A percentile compares a stretch with the other conserved stretches of the same genome.
Conservation (phyloP, 768 basidiomycete species). For the Boletus rubescentipes region DNA sequence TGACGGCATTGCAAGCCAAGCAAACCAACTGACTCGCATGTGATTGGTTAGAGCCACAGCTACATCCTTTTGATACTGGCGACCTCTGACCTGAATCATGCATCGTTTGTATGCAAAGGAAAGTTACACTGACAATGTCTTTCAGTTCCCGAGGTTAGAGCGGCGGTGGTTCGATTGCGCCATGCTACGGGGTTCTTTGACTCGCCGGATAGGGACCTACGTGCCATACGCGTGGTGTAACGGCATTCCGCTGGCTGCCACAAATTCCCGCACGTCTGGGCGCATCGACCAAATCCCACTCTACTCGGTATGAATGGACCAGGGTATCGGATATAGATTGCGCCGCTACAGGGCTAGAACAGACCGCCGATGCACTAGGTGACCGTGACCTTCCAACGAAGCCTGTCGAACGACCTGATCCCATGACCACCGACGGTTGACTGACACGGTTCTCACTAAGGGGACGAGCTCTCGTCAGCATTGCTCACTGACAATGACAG, state of each 20-base stretch:
- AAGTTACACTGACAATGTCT: conserved; percentile 3
- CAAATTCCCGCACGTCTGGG: not conserved
- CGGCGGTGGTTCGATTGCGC: conserved; percentile 11
- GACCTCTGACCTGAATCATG: not conserved
- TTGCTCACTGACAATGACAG: conserved; percentile 3
- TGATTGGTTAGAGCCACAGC: not conserved
- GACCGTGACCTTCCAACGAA: not conserved
- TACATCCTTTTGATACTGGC: not conserved
- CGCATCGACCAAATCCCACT: not conserved
- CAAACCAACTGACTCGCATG: not conserved
- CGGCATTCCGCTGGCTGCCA: conserved; percentile 7
- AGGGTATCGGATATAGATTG: not conserved
- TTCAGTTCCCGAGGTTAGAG: not conserved
- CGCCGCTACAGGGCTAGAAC: not conserved
- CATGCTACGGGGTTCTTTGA: not conserved
- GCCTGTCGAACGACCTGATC: not conserved
- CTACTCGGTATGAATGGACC: conserved; percentile 1
- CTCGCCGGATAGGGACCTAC: not conserved
- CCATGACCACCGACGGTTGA: not conserved
- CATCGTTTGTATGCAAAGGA: not conserved
- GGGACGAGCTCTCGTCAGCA: not conserved
- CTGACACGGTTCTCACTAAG: not conserved
- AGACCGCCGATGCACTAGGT: too few species aligned
- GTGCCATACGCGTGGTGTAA: not conserved
- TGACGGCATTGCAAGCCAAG: conserved; percentile 1